These are phyloP conservation scores for Beauveria asiatica DNA, from an alignment of 2,329 filamentous ascomycete species.

Conservation along the genomic window DNA sequence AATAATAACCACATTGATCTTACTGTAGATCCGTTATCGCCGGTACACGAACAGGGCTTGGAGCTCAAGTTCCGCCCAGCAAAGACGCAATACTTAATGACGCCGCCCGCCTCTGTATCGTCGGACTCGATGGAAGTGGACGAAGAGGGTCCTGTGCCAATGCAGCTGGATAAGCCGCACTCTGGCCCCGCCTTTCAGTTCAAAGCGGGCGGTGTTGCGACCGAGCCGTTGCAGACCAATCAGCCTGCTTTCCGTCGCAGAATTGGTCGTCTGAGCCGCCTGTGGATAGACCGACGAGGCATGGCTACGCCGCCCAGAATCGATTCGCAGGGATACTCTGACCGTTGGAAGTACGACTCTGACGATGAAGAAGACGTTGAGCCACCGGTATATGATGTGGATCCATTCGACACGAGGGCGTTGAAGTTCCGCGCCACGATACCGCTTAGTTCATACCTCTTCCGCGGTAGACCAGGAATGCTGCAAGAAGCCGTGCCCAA, in stretches of 20 bases:
- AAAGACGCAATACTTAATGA: constrained; percentile 63
- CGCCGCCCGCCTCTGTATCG: constrained; percentile 49
- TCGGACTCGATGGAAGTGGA: constrained; percentile 51
- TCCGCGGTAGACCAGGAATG: constrained; percentile 28
- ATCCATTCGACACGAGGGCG: constrained; percentile 56
- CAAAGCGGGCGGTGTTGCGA: constrained; percentile 29
- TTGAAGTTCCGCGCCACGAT: constrained; percentile 55
- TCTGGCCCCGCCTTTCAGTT: constrained; percentile 35
- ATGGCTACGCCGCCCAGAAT: constrained; percentile 42
- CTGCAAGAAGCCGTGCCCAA: constrained; percentile 18
- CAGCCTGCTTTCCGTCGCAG: constrained; percentile 71
- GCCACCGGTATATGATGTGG: constrained; percentile 63
- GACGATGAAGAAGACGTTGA: constrained; percentile 75
- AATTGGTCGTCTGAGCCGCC: constrained; percentile 71
- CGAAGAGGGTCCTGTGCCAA: constrained; percentile 36
- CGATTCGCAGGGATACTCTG: constrained; percentile 39
- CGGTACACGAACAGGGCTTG: constrained; percentile 56
- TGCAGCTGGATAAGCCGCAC: constrained; percentile 27
- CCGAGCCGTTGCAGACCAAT: constrained; percentile 31
- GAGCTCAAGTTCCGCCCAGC: constrained; percentile 61
- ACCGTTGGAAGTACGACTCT: constrained; percentile 80
- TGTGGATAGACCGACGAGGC: constrained; percentile 81
- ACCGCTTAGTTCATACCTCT: constrained; percentile 37
- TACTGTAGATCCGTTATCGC: constrained; percentile 76
- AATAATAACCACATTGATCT: constrained; percentile 84